Percentiles rank a stretch among this genome's conserved stretches.
These are phyloP conservation scores for Calonectria henricotiae DNA, from an alignment of 2,329 filamentous ascomycete species.

Conservation along the genomic window DNA sequence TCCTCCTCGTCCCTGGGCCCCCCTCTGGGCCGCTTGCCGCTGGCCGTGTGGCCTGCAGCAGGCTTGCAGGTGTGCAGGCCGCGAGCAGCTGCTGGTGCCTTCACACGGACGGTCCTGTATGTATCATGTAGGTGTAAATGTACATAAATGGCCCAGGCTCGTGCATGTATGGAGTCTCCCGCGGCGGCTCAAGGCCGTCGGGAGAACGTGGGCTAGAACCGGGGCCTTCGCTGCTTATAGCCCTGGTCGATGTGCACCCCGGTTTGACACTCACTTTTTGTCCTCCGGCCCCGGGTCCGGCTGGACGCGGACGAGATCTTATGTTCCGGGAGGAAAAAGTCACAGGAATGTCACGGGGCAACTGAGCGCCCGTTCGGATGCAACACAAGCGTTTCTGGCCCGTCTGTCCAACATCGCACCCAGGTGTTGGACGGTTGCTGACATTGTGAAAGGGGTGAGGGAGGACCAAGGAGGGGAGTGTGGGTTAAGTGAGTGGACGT, in stretches of 20 bases:
- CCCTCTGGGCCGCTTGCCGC: constrained; percentile 28
- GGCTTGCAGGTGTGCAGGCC: constrained; percentile 28
- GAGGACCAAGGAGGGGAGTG: neutral
- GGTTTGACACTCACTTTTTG: constrained; percentile 44
- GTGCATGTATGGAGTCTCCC: constrained; percentile 30
- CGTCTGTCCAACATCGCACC: constrained; percentile 21
- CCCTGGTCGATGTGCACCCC: constrained; percentile 45
- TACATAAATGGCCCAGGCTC: constrained; percentile 23
- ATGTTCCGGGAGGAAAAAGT: constrained; percentile 25
- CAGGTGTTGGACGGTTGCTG: neutral
- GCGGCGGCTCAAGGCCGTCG: constrained; percentile 39
- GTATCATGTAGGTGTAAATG: constrained; percentile 30
- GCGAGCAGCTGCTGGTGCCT: constrained; percentile 27
- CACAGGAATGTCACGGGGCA: constrained; percentile 43
- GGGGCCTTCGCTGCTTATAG: constrained; percentile 39
- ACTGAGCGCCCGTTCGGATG: constrained; percentile 45
- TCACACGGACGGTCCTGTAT: constrained; percentile 20
- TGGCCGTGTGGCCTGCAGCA: constrained; percentile 33
- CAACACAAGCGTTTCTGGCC: constrained; percentile 27
- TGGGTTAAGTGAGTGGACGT: neutral
- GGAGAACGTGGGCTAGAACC: constrained; percentile 47
- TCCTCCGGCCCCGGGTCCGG: constrained; percentile 41
- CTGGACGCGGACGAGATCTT: constrained; percentile 22
- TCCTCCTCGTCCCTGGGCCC: neutral
- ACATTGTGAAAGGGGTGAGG: constrained; percentile 17